Base-by-base conservation (phyloP, 2,329 filamentous ascomycete species). In the Paracoccidioides lutzii region DNA sequence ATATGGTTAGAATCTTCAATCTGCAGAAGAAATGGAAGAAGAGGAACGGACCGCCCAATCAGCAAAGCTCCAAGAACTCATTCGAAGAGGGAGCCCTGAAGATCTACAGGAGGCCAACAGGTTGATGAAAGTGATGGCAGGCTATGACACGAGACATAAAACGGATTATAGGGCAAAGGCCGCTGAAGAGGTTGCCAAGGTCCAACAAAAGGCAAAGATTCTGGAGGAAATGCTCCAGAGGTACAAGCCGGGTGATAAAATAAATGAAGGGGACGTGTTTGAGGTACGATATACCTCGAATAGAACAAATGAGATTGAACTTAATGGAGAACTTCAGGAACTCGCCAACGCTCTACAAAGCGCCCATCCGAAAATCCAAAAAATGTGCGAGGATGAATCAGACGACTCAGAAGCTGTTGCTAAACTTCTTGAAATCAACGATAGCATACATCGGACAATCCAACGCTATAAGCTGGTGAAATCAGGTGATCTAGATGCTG, bases 111-210 rank as follows among this genome's bases (percentile, higher is more conserved):
- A 98, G 75, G 93, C 93, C 54, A 98, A 97, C 68, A 85, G 89
- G 63, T 78, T 98, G 54, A 98, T 98, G 93, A 98, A 98, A 74
- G 81, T 98, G 62, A 97, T 98, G 93, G 93, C 93, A 54, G 93
- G 93, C 59, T 98, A 88, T 71, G 93, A 98, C 70, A 96, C 88
- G 57, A 80, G 90, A 63, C 87, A 89, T 69, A 97, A 97, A 75
- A 96, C 93, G 1, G 91, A 98, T 73, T 98, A 96, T 73, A 85
- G 93, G 61, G 93, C 93, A 60, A 98, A 98, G 73, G 93, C 93
- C 1, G 93, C 93, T 8, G 90, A 96, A 68, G 93, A 98, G 60
- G 89, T 98, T 6, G 81, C 82, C 62, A 95, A 89, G 74, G 90
- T 98, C 57, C 93, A 97, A 70, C 90, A 95, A 68, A 98, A 98